Percentiles rank a stretch among this genome's conserved stretches.
These are phyloP conservation scores for Graphilbum ipis-grandicollis DNA, from an alignment of 2,329 filamentous ascomycete species.

Conservation along the genomic window DNA sequence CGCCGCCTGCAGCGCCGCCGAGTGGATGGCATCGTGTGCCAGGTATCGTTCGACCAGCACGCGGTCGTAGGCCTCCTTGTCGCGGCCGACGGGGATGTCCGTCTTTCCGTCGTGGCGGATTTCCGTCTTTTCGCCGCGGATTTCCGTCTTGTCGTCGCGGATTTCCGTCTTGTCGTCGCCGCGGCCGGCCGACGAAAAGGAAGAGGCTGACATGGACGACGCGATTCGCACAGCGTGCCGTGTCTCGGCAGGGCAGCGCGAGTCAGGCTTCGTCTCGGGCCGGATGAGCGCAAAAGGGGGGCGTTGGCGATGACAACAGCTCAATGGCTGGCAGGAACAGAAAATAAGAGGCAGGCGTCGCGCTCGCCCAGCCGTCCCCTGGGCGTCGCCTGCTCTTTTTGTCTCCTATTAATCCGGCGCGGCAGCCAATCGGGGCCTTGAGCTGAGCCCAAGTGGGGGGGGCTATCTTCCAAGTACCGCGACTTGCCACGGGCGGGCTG, in stretches of 20 bases:
- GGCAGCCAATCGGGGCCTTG: conserved; percentile 13
- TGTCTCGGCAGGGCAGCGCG: no score
- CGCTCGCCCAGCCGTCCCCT: no score
- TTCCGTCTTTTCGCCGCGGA: no score
- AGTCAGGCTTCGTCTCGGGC: no score
- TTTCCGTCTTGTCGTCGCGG: no score
- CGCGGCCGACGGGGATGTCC: conserved; percentile 19
- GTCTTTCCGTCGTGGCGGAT: background rate
- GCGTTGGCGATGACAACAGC: no score
- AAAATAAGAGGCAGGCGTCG: background rate
- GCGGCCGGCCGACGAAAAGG: no score
- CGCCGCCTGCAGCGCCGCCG: conserved; percentile 33
- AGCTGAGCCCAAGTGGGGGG: conserved; percentile 10
- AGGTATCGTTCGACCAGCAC: conserved; percentile 36
- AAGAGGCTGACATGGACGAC: no score
- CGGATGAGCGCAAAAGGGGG: background rate
- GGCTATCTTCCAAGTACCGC: background rate
- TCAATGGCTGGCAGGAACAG: conserved; percentile 1
- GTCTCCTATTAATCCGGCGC: conserved; percentile 4
- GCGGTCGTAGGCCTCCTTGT: conserved; percentile 37
- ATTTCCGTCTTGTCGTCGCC: no score
- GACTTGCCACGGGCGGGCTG: background rate
- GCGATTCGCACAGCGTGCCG: no score
- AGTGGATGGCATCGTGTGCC: conserved; percentile 35
- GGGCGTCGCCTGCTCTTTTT: conserved; percentile 5